Evolutionary conservation across 306 rosid species (phyloP).

Genomic region (Castanospermum australe): DNA sequence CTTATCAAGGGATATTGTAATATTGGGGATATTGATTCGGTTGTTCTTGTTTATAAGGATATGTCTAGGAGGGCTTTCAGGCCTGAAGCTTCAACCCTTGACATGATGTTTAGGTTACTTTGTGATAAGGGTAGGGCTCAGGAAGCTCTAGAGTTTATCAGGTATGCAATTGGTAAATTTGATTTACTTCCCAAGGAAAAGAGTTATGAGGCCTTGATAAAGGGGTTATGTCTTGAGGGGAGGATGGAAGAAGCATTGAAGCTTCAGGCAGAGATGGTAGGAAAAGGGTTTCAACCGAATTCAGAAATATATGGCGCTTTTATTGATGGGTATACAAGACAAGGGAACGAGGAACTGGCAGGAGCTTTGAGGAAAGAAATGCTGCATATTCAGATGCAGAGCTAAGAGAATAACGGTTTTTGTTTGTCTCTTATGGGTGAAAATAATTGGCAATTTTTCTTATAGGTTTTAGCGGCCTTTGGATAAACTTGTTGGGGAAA

Average conservation of each 20-base stretch:
- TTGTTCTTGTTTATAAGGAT: constrained; percentile 65
- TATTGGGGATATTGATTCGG: constrained; percentile 55
- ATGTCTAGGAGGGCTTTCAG: constrained; percentile 60
- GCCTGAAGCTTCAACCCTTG: constrained; percentile 48
- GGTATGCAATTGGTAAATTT: constrained; percentile 34
- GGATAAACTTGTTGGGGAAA: not conserved
- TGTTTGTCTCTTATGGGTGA: constrained; percentile 7
- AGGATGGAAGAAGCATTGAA: constrained; percentile 65
- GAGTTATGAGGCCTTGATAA: constrained; percentile 62
- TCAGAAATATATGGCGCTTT: constrained; percentile 59
- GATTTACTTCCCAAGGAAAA: constrained; percentile 46
- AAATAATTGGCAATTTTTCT: not conserved
- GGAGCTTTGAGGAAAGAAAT: constrained; percentile 64
- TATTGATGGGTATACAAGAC: constrained; percentile 51
- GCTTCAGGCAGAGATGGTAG: constrained; percentile 87
- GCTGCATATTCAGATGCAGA: constrained; percentile 40
- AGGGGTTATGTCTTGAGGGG: constrained; percentile 58
- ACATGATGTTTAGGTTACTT: constrained; percentile 40
- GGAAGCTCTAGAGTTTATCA: constrained; percentile 54
- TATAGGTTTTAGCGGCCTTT: not conserved
- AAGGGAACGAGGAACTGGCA: constrained; percentile 64
- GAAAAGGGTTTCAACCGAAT: constrained; percentile 61
- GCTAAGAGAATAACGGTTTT: constrained; percentile 17
- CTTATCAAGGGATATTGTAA: constrained; percentile 60
- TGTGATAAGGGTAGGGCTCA: constrained; percentile 50